Base-by-base conservation (phyloP, 2,329 filamentous ascomycete genomes). In the Aspergillus melleus region DNA sequence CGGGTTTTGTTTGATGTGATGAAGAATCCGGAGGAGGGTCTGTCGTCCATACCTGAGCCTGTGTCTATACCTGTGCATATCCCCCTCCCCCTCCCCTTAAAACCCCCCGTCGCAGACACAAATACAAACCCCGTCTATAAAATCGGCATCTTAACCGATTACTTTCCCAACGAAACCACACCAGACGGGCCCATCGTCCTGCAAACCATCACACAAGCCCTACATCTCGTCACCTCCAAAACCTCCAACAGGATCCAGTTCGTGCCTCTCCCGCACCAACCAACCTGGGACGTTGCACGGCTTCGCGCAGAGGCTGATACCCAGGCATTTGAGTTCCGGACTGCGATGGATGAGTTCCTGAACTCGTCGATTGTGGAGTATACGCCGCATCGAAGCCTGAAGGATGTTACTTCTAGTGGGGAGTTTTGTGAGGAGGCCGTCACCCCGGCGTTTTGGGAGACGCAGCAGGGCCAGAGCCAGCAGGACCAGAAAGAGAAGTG, bases 311-410 rank as follows among this genome's bases (percentile, higher is more conserved):
- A 71, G 0, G 76, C 84, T 16, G 87, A 89, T 65, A 84, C 86
- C 1, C 87, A 90, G 65, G 79, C 78, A 10, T 86, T 79, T 67
- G 87, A 90, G 66, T 87, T 84, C 68, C 80, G 82, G 16, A 78
- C 87, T 66, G 68, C 74, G 22, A 78, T 89, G 64, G 77, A 87
- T 59, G 61, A 70, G 0, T 89, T 90, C 67, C 79, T 90, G 0
- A 74, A 79, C 29, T 75, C 76, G 2, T 56, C 68, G 24, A 52
- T 59, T 6, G 59, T 70, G 9, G 52, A 39, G 1, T 62, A 55
- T 19, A 70, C 64, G 3, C 63, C 64, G n/a, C 67, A 72, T 30
- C 46, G 5, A 8, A 81, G 76, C 2, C 78, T 87, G 9, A 65
- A 73, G 3, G 79, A 84, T 4, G 72, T 88, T 0, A 86, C 84